phyloP scores from a whole-genome alignment of 2,329 filamentous ascomycete genomes.

The Ophiocordyceps sinensis region DNA sequence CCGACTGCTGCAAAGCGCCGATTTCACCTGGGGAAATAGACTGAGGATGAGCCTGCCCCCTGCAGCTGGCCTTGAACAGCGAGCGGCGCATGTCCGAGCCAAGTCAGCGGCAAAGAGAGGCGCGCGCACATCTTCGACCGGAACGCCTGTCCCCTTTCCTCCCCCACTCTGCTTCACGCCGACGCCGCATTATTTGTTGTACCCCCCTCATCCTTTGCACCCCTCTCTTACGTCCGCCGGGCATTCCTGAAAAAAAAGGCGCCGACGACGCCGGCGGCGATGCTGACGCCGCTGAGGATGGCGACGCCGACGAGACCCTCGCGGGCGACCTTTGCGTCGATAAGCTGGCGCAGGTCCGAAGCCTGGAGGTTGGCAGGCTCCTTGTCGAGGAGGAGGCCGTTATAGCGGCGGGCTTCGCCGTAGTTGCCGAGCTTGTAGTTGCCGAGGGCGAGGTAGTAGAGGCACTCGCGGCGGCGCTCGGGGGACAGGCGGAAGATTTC shows the following conservation, averaged over 20 bases:
- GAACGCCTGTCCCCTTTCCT: not conserved
- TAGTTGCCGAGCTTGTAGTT: constrained; percentile 99
- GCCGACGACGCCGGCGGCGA: constrained; percentile 86
- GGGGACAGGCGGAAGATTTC: constrained; percentile 93
- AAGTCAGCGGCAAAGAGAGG: not conserved
- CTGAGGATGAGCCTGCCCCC: not conserved
- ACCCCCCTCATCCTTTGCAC: too few relatives aligned
- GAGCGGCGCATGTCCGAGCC: not conserved
- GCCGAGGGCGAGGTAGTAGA: constrained; percentile 93
- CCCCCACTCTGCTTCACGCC: not conserved
- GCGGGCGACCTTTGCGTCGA: constrained; percentile 91
- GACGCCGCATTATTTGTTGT: too few relatives aligned
- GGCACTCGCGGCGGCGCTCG: constrained; percentile 88
- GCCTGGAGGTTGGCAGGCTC: constrained; percentile 89
- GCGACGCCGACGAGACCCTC: constrained; percentile 90
- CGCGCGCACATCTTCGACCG: not conserved
- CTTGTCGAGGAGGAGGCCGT: constrained; percentile 79
- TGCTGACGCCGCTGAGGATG: constrained; percentile 83
- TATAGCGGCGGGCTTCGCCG: constrained; percentile 85
- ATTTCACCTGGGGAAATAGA: too few relatives aligned
- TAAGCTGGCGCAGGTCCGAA: constrained; percentile 67
- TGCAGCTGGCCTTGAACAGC: not conserved
- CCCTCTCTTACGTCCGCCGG: constrained; percentile 33
- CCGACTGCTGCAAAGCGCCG: not conserved
- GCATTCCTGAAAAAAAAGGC: constrained; percentile 71